A percentile compares a stretch with the other conserved stretches of the same genome.
Conservation (phyloP, 1,284 basidiomycete genomes). For the Ceratobasidium sp. region DNA sequence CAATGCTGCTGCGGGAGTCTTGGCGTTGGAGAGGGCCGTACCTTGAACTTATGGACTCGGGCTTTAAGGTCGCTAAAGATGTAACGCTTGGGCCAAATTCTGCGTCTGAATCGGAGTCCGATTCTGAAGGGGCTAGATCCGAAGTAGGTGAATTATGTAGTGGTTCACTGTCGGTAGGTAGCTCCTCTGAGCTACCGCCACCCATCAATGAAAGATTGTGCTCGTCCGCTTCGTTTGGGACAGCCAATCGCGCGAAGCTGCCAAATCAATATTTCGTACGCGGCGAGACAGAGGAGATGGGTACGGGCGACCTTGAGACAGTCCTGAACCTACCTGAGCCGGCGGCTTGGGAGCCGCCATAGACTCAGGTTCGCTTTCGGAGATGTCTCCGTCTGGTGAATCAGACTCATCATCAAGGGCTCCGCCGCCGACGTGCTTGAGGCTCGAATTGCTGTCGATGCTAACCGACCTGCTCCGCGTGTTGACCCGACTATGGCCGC, state of each 20-base stretch:
- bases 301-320: neutral
- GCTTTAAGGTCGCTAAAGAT: constrained; percentile 15
- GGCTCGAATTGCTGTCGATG: constrained; percentile 31
- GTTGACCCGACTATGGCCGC: constrained; percentile 31
- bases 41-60: neutral
- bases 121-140: constrained; percentile 11
- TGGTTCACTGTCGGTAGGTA: constrained; percentile 26
- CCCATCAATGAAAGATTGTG: constrained; percentile 30
- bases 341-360: neutral
- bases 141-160: constrained; percentile 34
- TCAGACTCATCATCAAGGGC: constrained; percentile 63
- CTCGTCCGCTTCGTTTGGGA: constrained; percentile 30
- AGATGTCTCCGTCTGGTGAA: constrained; percentile 58
- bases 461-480: constrained; percentile 35
- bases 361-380: constrained; percentile 35
- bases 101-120: constrained; percentile 7
- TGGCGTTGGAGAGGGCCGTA: constrained; percentile 45
- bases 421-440: constrained; percentile 69
- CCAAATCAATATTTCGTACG: constrained; percentile 9
- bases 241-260: neutral
- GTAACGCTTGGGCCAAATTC: neutral
- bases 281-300: constrained; percentile 7
- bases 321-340: constrained; percentile 6
- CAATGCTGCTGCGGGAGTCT: constrained; percentile 68
- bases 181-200: constrained; percentile 31